Base-by-base conservation (phyloP, 2,329 filamentous ascomycete species). In the Penicillium vulpinum region DNA sequence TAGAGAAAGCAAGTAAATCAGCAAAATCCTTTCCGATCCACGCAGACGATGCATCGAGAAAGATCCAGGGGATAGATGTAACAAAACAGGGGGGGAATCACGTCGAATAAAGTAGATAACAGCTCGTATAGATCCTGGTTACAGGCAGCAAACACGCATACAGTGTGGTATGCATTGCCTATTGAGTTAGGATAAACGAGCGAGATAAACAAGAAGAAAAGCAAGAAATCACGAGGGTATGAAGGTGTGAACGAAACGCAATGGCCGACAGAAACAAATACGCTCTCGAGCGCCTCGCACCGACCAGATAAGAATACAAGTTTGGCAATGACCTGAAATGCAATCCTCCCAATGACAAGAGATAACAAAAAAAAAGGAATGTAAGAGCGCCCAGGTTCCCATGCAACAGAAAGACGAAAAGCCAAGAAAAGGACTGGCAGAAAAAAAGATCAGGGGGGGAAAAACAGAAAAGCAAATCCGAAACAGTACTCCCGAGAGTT, bases 401-500 rank as follows among this genome's bases (percentile, higher is more conserved):
- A 72, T 73, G 70, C 69, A 66, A 65, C 57, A 60, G 54, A 57
- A 60, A 60, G 61, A 58, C 22, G 36, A 62, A 56, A 43, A 62
- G 40, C 57, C 62, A 57, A 61, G 55, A 51, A 62, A 58, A 57
- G 57, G 54, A 62, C 56, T 67, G 50, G 46, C 50, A 62, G 57
- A 55, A 51, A 56, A 59, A 63, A 59, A 61, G 51, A 49, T n/a
- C n/a, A n/a, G n/a, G n/a, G 51, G 28, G 59, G 48, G 57, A 60
- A 56, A 58, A 45, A 60, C 53, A 67, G 64, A 57, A 70, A 60
- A 67, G 62, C 64, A 56, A 56, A 46, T 64, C 67, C 58, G 63
- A 62, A 69, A 67, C 68, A 70, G 67, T 71, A 72, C 69, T 72
- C 71, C 70, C 63, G 64, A 69, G 67, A 67, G 60, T 65, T 68